Conservation (phyloP, 192 early-diverging fungal species). For the Spizellomyces sp. region DNA sequence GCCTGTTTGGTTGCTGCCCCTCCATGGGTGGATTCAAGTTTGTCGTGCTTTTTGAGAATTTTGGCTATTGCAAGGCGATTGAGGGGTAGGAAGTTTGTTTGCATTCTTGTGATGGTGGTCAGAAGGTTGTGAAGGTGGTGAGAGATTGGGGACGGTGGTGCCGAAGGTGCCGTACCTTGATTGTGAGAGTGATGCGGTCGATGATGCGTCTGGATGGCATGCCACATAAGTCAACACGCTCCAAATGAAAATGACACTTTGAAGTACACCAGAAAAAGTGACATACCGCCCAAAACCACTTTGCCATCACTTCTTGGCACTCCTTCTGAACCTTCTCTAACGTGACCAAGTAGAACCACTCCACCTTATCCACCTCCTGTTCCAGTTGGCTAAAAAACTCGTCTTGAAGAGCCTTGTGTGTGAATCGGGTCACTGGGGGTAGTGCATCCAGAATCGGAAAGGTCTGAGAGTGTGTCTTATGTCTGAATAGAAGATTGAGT, state of each 20-base stretch:
- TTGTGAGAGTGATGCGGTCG: no score
- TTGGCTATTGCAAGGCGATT: conserved; percentile 14
- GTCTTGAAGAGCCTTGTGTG: conserved; percentile 9
- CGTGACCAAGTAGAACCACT: conserved; percentile 19
- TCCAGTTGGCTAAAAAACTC: conserved; percentile 11
- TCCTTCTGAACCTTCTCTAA: not conserved
- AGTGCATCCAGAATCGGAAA: not conserved
- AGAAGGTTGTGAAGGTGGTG: not conserved
- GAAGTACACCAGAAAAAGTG: not conserved
- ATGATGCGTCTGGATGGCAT: no score
- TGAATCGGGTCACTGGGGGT: not conserved
- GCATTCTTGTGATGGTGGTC: not conserved
- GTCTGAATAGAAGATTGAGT: not conserved
- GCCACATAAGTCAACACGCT: no score
- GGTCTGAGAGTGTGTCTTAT: not conserved
- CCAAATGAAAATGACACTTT: not conserved
- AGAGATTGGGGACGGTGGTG: not conserved
- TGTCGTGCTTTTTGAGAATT: conserved; percentile 23
- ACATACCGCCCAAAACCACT: conserved; percentile 18
- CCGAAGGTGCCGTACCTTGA: not conserved
- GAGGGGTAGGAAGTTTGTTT: conserved; percentile 12
- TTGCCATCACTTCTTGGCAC: conserved; percentile 12
- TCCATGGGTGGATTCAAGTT: conserved; percentile 3
- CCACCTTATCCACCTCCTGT: conserved; percentile 21
- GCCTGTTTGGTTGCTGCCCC: conserved; percentile 11